phyloP scores from a whole-genome alignment of 2,329 filamentous ascomycete genomes.

The Colletotrichum brevisporum region DNA sequence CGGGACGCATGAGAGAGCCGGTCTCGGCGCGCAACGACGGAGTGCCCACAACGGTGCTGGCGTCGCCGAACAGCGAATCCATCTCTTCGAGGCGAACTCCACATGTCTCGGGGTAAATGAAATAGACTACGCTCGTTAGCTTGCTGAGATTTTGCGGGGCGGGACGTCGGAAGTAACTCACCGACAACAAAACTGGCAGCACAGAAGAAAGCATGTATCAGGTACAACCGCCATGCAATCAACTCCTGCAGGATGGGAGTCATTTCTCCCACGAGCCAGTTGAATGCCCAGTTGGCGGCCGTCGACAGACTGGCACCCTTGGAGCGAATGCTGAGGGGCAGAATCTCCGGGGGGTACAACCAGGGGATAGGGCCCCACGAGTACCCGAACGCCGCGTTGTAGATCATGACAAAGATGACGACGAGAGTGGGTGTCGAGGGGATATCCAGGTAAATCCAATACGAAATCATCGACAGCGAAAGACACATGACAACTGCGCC shows the following conservation, averaged over 20 bases:
- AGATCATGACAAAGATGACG: conserved; percentile 96
- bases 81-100: conserved; percentile 97
- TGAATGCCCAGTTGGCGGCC: conserved; percentile 97
- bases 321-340: conserved; percentile 94
- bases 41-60: conserved; percentile 84
- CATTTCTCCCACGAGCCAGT: conserved; percentile 96
- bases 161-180: conserved; percentile 65
- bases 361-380: conserved; percentile 97
- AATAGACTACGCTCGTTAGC: conserved; percentile 78
- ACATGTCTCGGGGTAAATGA: conserved; percentile 96
- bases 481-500: conserved; percentile 92
- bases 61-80: conserved; percentile 94
- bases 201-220: conserved; percentile 97
- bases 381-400: conserved; percentile 97
- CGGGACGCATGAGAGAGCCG: conserved; percentile 83
- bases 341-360: conserved; percentile 98
- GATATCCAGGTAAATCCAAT: conserved; percentile 93
- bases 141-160: conserved; percentile 19
- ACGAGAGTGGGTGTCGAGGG: conserved; percentile 84
- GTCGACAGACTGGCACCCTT: conserved; percentile 98
- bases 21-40: conserved; percentile 81
- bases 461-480: conserved; percentile 90
- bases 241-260: conserved; percentile 92
- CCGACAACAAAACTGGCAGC: conserved; percentile 95
- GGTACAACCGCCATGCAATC: conserved; percentile 94